These are phyloP conservation scores for Kappamyces sp. DNA, from an alignment of 192 early-diverging fungal genomes.

Conservation along the genomic window DNA sequence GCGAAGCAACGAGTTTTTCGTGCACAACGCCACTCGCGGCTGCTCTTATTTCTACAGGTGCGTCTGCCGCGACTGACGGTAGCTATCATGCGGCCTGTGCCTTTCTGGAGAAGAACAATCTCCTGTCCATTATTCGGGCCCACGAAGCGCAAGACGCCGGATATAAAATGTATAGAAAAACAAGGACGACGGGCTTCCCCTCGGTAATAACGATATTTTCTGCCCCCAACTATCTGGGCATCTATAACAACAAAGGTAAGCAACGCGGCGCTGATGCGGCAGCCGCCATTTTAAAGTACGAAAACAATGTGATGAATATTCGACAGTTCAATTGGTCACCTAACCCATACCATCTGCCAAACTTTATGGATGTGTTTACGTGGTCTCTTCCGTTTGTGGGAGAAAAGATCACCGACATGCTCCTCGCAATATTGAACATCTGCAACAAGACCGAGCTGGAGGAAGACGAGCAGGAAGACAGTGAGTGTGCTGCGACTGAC, in stretches of 20 bases:
- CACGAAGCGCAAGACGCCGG: slow-evolving; percentile 98
- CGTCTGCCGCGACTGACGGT: slow-evolving; percentile 3
- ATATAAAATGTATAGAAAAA: slow-evolving; percentile 94
- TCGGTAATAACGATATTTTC: slow-evolving; percentile 98
- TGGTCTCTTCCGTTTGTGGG: slow-evolving; percentile 98
- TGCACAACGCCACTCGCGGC: slow-evolving; percentile 89
- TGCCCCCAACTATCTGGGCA: slow-evolving; percentile 95
- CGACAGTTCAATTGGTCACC: slow-evolving; percentile 91
- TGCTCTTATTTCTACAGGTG: slow-evolving; percentile 93
- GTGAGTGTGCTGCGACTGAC: slow-evolving; percentile 19
- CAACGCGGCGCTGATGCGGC: background rate
- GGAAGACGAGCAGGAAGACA: slow-evolving; percentile 39
- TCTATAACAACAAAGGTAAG: slow-evolving; percentile 92
- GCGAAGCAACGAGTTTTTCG: slow-evolving; percentile 78
- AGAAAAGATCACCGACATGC: slow-evolving; percentile 98
- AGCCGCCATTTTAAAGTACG: slow-evolving; percentile 95
- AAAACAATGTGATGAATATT: slow-evolving; percentile 99
- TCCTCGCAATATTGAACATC: slow-evolving; percentile 87
- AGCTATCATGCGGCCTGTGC: slow-evolving; percentile 87
- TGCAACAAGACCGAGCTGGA: slow-evolving; percentile 94
- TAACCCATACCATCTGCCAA: slow-evolving; percentile 97
- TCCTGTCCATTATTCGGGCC: slow-evolving; percentile 92
- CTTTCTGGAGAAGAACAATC: slow-evolving; percentile 90
- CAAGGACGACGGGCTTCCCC: slow-evolving; percentile 86
- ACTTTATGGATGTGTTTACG: slow-evolving; percentile 99